phyloP scores from a whole-genome alignment of 2,329 filamentous ascomycete genomes.

The Cercospora berteroae region DNA sequence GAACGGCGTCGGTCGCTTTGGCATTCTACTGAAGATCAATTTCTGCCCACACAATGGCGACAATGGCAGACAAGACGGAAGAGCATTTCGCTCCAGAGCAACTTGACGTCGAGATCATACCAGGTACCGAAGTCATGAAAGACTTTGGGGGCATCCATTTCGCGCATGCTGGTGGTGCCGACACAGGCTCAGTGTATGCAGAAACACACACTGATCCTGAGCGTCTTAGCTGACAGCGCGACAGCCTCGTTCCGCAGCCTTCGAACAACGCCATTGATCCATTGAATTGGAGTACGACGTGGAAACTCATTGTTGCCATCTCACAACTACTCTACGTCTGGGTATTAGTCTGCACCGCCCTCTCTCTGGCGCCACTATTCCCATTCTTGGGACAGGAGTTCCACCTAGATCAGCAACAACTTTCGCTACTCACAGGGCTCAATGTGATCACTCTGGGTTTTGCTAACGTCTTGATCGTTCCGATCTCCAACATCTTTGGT shows the following conservation, averaged over 20 bases:
- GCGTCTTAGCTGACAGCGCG: neutral
- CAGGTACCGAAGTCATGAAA: constrained; percentile 35
- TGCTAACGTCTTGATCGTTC: constrained; percentile 47
- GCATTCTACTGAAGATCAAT: neutral
- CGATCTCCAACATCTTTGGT: constrained; percentile 47
- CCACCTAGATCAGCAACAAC: constrained; percentile 42
- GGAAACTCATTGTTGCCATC: constrained; percentile 39
- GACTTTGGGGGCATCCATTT: constrained; percentile 32
- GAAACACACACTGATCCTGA: neutral
- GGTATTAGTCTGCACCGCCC: constrained; percentile 44
- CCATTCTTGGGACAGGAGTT: constrained; percentile 44
- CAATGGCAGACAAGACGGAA: constrained; percentile 8
- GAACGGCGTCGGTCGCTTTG: neutral
- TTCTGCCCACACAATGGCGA: neutral
- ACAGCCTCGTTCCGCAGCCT: constrained; percentile 32
- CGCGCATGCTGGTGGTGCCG: constrained; percentile 30
- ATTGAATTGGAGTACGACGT: constrained; percentile 32
- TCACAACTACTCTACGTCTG: constrained; percentile 45
- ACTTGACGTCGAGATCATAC: constrained; percentile 33
- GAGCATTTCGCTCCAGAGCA: constrained; percentile 22
- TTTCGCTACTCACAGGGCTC: constrained; percentile 44
- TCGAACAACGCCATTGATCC: constrained; percentile 30
- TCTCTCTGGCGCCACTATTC: constrained; percentile 47
- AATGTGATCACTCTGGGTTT: constrained; percentile 48
- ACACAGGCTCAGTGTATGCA: constrained; percentile 30